phyloP scores from a whole-genome alignment of 2,329 filamentous ascomycete species.

The Paraphaeosphaeria sporulosa region DNA sequence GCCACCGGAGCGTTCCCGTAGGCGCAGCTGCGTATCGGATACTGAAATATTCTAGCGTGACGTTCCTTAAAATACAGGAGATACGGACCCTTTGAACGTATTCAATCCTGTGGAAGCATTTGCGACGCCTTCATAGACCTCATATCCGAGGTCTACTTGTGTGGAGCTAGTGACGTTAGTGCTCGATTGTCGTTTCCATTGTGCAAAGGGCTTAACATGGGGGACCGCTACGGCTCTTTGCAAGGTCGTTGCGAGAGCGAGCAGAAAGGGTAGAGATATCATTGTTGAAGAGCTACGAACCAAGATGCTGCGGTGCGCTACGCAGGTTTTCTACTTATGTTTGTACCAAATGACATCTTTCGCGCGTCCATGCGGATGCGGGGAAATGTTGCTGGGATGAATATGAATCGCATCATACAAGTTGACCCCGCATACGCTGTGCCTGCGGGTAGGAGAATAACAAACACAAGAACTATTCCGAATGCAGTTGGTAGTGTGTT shows the following conservation, averaged over 20 bases:
- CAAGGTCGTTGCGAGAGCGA: neutral
- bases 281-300: neutral
- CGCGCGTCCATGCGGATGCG: neutral
- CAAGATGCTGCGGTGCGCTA: neutral
- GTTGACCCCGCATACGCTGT: neutral
- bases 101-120: slow-evolving; percentile 27
- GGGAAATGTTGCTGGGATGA: neutral
- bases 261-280: slow-evolving; percentile 1
- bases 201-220: slow-evolving; percentile 15
- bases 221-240: slow-evolving; percentile 9
- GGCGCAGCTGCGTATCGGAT: slow-evolving; percentile 33
- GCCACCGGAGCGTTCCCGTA: slow-evolving; percentile 27
- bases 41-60: slow-evolving; percentile 14
- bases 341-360: neutral
- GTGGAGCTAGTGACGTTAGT: slow-evolving; percentile 9
- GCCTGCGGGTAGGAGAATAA: neutral
- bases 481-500: neutral
- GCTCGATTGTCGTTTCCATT: slow-evolving; percentile 13
- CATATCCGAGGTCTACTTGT: slow-evolving; percentile 34
- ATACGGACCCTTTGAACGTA: slow-evolving; percentile 33
- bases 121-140: slow-evolving; percentile 26
- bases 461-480: neutral
- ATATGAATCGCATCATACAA: slow-evolving; percentile 6
- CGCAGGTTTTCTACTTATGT: neutral
- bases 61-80: neutral